phyloP scores from a whole-genome alignment of 768 basidiomycete species.

The Favolaschia claudopus region DNA sequence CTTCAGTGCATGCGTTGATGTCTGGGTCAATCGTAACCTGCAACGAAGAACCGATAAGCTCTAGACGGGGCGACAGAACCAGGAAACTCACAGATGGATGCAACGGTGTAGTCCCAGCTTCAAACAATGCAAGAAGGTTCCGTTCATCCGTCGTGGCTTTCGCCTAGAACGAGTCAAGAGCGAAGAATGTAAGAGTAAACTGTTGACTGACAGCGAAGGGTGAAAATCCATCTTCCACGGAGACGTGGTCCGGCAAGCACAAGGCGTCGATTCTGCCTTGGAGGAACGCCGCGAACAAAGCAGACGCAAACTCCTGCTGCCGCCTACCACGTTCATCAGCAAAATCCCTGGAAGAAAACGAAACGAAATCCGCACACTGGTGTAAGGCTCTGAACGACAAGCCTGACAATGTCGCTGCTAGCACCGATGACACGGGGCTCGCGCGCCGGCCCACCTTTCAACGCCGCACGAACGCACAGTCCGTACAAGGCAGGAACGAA shows the following conservation, averaged over 20 bases:
- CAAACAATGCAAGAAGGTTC: conserved; percentile 71
- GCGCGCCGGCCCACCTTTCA: conserved; percentile 43
- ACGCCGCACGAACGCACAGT: conserved; percentile 57
- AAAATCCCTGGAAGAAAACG: neutral
- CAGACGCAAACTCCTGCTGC: conserved; percentile 64
- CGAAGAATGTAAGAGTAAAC: neutral
- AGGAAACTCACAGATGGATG: conserved; percentile 65
- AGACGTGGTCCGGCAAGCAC: conserved; percentile 43
- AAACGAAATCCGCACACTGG: conserved; percentile 61
- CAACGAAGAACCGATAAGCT: conserved; percentile 1
- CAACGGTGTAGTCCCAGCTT: conserved; percentile 70
- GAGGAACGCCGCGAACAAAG: conserved; percentile 62
- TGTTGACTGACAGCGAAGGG: conserved; percentile 64
- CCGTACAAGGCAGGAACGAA: conserved; percentile 78
- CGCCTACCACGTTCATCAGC: conserved; percentile 50
- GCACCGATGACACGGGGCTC: conserved; percentile 64
- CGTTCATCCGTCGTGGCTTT: conserved; percentile 57
- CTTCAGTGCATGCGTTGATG: conserved; percentile 58
- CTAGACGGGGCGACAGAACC: neutral
- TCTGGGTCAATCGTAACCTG: conserved; percentile 55
- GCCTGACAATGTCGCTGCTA: conserved; percentile 70
- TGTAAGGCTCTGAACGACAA: conserved; percentile 70
- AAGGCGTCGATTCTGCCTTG: conserved; percentile 53
- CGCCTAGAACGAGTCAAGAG: conserved; percentile 38
- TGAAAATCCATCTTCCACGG: conserved; percentile 63